phyloP scores from a whole-genome alignment of 306 rosid genomes.

The Cucurbita moschata region DNA sequence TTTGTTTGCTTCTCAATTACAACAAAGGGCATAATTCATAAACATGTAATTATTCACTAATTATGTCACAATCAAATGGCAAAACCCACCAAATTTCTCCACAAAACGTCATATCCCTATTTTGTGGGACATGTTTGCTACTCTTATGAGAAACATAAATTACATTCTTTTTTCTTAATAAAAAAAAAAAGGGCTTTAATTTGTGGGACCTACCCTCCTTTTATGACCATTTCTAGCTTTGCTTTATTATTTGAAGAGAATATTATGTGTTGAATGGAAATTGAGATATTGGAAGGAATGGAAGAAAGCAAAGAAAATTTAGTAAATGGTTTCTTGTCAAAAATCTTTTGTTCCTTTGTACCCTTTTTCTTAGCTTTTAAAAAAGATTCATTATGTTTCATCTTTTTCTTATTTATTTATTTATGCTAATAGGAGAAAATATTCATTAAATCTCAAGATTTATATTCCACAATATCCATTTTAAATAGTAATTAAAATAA shows the following conservation, averaged over 20 bases:
- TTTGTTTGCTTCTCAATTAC: neutral
- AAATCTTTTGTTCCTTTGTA: constrained; percentile 66
- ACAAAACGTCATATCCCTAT: constrained; percentile 19
- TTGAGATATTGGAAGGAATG: constrained; percentile 28
- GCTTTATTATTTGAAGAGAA: constrained; percentile 49
- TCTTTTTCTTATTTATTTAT: constrained; percentile 33
- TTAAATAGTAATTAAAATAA: too few relatives aligned
- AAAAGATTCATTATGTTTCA: constrained; percentile 69
- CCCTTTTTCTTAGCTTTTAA: constrained; percentile 41
- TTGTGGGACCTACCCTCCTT: constrained; percentile 34
- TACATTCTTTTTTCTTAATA: neutral
- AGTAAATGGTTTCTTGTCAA: constrained; percentile 83
- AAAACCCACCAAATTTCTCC: neutral
- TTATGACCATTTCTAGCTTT: constrained; percentile 36
- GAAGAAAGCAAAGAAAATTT: constrained; percentile 51
- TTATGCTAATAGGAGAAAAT: neutral
- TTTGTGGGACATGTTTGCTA: constrained; percentile 19
- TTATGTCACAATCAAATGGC: neutral
- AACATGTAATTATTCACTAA: neutral
- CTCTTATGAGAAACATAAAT: constrained; percentile 5
- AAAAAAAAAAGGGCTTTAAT: constrained; percentile 1
- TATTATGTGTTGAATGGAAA: constrained; percentile 52
- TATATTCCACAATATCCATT: constrained; percentile 1
- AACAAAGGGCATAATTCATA: neutral
- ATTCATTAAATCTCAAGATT: constrained; percentile 2